Percentiles rank a stretch among this genome's conserved stretches.
These are phyloP conservation scores for Kodamaea suecica DNA, from an alignment of 1,139 yeast genomes.

Conservation along the genomic window DNA sequence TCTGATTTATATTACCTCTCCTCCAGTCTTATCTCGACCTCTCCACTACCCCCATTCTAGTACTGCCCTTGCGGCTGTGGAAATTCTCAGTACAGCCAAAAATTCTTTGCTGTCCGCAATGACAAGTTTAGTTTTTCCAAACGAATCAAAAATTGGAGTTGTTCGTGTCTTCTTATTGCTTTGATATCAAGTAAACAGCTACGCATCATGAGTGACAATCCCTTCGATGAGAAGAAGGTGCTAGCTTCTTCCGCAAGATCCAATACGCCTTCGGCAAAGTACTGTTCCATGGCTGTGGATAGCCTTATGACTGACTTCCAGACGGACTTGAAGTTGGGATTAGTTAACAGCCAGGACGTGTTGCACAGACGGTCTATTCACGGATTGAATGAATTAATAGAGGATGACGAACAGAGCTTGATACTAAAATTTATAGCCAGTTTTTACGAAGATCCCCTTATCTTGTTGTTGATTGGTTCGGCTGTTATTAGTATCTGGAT, in stretches of 20 bases:
- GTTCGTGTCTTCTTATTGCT: too few species aligned
- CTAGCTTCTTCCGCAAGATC: conserved; percentile 22
- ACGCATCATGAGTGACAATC: conserved; percentile 31
- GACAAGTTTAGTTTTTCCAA: too few species aligned
- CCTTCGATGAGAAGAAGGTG: conserved; percentile 23
- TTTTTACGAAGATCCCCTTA: conserved; percentile 86
- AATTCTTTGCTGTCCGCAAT: too few species aligned
- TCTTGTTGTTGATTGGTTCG: conserved; percentile 80
- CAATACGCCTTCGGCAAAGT: conserved; percentile 49
- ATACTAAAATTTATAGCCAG: conserved; percentile 67
- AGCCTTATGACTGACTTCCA: conserved; percentile 60
- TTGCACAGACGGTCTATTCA: conserved; percentile 65
- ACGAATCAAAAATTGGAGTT: too few species aligned
- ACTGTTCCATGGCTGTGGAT: conserved; percentile 54
- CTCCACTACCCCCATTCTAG: too few species aligned
- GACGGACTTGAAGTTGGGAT: conserved; percentile 59
- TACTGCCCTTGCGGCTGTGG: too few species aligned
- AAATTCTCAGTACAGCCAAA: too few species aligned
- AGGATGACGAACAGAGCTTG: conserved; percentile 75
- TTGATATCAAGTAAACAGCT: too few species aligned
- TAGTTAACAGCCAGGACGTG: conserved; percentile 66
- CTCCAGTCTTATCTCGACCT: too few species aligned
- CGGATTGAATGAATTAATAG: conserved; percentile 71
- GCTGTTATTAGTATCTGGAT: conserved; percentile 80
- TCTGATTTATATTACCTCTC: too few species aligned